A percentile compares a stretch with the other conserved stretches of the same genome.
phyloP scores from a whole-genome alignment of 2,329 filamentous ascomycete species.

The Talaromyces funiculosus region DNA sequence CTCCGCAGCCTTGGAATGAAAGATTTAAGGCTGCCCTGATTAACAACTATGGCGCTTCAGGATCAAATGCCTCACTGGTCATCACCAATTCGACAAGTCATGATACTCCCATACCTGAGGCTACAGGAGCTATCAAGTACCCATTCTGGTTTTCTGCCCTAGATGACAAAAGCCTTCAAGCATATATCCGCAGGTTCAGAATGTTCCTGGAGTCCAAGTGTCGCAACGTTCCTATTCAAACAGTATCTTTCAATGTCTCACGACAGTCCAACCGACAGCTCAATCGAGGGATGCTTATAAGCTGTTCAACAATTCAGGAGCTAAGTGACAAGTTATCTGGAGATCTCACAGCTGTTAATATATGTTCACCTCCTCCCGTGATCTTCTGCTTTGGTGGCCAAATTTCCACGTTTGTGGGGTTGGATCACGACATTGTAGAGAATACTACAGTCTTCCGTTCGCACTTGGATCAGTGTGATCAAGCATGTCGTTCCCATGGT shows the following conservation, averaged over 20 bases:
- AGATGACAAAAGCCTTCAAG: not conserved
- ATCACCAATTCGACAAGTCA: constrained; percentile 9
- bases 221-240: not conserved
- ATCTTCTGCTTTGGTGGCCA: constrained; percentile 41
- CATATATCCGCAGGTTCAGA: not conserved
- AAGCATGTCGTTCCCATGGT: constrained; percentile 23
- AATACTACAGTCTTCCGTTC: constrained; percentile 23
- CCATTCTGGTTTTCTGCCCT: not conserved
- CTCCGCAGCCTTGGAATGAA: constrained; percentile 13
- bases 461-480: constrained; percentile 34
- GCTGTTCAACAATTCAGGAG: constrained; percentile 19
- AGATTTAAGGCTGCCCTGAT: constrained; percentile 17
- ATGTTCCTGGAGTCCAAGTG: not conserved
- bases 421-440: constrained; percentile 27
- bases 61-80: constrained; percentile 26
- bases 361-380: no score
- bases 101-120: no score
- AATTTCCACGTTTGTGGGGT: constrained; percentile 22
- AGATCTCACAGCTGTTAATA: not conserved
- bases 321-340: constrained; percentile 18
- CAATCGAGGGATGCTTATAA: constrained; percentile 21
- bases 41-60: constrained; percentile 29
- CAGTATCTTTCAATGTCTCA: constrained; percentile 8
- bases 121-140: not conserved
- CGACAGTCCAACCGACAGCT: constrained; percentile 9